These are phyloP conservation scores for Medicago arabica DNA, from an alignment of 306 rosid genomes.

Conservation along the genomic window DNA sequence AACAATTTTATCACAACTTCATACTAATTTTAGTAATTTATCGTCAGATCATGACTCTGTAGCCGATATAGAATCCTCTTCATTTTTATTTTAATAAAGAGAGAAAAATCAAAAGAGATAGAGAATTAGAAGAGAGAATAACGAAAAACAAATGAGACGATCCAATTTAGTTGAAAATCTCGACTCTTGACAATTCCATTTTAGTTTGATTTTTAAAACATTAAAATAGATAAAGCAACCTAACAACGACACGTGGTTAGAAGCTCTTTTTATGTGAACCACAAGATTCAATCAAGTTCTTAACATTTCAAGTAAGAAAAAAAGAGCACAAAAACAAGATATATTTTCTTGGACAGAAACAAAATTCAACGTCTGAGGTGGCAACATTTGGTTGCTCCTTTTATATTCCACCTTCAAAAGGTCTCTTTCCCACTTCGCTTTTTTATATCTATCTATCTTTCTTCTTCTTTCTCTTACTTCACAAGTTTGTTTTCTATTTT, in stretches of 20 bases:
- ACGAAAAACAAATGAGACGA: no score
- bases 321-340: background rate
- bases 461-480: background rate
- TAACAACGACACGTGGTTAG: conserved; percentile 47
- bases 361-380: conserved; percentile 51
- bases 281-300: conserved; percentile 67
- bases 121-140: no score
- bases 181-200: no score
- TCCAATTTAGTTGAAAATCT: no score
- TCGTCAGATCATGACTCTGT: no score
- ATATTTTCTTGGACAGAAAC: conserved; percentile 1
- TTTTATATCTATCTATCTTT: conserved; percentile 34
- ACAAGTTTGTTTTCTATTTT: background rate
- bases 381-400: conserved; percentile 34
- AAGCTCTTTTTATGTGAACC: conserved; percentile 52
- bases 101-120: no score
- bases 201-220: background rate
- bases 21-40: no score
- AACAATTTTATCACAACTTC: no score
- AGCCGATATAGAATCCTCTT: no score
- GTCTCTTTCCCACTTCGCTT: conserved; percentile 40
- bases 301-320: conserved; percentile 35
- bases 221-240: conserved; percentile 38
- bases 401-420: conserved; percentile 38
- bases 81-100: no score